Base-by-base conservation (phyloP, 2,329 filamentous ascomycete genomes). In the Aspergillus phoenicis region DNA sequence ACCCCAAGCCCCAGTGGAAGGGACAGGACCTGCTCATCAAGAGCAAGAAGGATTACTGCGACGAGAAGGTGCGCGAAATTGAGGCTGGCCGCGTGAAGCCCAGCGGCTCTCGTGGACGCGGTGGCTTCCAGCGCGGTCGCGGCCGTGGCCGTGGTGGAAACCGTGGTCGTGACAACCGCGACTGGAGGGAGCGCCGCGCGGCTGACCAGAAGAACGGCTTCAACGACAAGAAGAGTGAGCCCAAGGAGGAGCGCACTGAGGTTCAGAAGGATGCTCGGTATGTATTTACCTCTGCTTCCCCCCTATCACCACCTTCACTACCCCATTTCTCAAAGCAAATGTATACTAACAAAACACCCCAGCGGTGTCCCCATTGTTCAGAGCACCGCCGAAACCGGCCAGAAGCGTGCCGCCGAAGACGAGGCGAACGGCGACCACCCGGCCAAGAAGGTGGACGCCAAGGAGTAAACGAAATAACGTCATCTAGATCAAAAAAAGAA, bases 21-120 rank as follows among this genome's bases (percentile, higher is more conserved):
- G 93, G 85, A 55, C 83, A 91, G 67, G 88, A 91, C 36, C 83
- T 98, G 55, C 81, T 88, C 74, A 89, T 95, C 80, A 93, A 91
- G 87, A 88, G 87, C 78, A 99, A 99, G 88, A 86, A 87, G 71
- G 90, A 87, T 17, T 99, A 99, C 77, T 89, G 90, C 67, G 84
- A 89, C n/a, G 86, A 89, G 76, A 94, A 94, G 82, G 84, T 83
- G 60, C 80, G 87, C 58, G 85, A 90, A 39, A 93, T 94, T 70
- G 83, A 86, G 68, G 84, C 87, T 47, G 91, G 91, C 62, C 87
- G 87, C 71, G 81, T 92, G 52, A 81, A 87, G 73, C 86, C 89
- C 63, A 86, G 81, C 69, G 64, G 65, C 28, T 78, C 70, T 26
- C 68, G 75, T 28, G 67, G 71, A 28, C 64, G 73, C 59, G 70